Evolutionary conservation across 768 basidiomycete species (phyloP), one percentile per base, ranked within the genome.

Genomic region (Daedaleopsis nitida): DNA sequence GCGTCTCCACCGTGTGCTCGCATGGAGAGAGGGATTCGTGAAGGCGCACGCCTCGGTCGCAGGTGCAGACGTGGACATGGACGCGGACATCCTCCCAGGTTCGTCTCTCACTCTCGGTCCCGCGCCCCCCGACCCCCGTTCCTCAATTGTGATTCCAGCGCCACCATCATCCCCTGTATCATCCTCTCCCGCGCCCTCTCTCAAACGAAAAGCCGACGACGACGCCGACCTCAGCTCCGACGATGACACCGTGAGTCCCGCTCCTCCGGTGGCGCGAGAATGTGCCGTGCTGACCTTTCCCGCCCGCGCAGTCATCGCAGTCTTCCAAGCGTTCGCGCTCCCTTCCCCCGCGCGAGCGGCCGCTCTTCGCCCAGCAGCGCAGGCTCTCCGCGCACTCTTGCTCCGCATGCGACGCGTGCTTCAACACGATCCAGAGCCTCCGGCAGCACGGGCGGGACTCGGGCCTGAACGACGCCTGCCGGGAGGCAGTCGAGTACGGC

Each of bases 361-460:
- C 43, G 42, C 39, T 68, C 32, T 9, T 68, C 11, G 66, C 55
- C 75, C 21, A 74, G 66, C 64, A 73, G 72, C 65, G 78, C 71
- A 65, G 76, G 69, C 65, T 86, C 49, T 75, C 78, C 39, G 79
- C 80, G 52, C 84, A 86, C 69, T 81, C 87, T 2, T 92, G 89
- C 78, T 83, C 90, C 27, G 90, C 89, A 10, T 92, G 89, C 69
- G 89, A 92, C 68, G 77, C 84, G 23, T 81, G 77, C 62, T 91
- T 92, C 70, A 72, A 81, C 51, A 82, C 85, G 11, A 79, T 72
- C n/a, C 80, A 85, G 56, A 75, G 80, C 66, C 80, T 92, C 13
- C 81, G 80, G 55, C 82, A 81, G 63, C 89, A 92, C 68, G 89
- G 86, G 21, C 75, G 68, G 43, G 75, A 79, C n/a, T 68, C 80